Conservation (phyloP, 495 filamentous ascomycete genomes). For the Penicillium cinerascens region DNA sequence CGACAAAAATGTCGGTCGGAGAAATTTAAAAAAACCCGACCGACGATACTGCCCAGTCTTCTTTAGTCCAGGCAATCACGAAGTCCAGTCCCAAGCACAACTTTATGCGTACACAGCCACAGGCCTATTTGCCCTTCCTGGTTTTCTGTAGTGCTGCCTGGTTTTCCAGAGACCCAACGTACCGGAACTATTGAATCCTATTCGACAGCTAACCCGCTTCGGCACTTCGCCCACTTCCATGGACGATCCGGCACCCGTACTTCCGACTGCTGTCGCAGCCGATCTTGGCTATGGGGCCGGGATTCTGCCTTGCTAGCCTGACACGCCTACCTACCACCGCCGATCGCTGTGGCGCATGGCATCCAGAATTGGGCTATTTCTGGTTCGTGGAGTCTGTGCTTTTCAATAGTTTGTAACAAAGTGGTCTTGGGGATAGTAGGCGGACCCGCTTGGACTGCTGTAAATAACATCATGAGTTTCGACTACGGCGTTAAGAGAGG, state of each 20-base stretch:
- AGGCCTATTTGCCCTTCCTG: constrained; percentile 4
- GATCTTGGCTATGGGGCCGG: background rate
- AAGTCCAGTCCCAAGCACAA: background rate
- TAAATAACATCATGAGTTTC: background rate
- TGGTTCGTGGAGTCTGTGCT: background rate
- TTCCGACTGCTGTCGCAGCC: background rate
- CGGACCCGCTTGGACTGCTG: background rate
- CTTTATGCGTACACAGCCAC: constrained; percentile 15
- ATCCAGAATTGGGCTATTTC: constrained; percentile 2
- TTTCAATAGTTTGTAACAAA: background rate
- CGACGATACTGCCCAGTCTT: background rate
- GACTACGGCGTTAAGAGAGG: background rate
- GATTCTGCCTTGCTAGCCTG: background rate
- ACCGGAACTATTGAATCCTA: constrained; percentile 10
- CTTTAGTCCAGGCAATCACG: constrained; percentile 6
- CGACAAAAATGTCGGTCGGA: background rate
- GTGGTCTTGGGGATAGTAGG: background rate
- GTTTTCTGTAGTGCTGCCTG: constrained; percentile 6
- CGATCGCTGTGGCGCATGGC: constrained; percentile 10
- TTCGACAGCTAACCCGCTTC: background rate
- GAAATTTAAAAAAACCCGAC: background rate
- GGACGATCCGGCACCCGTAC: constrained; percentile 1
- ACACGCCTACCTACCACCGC: background rate
- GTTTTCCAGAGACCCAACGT: constrained; percentile 3
- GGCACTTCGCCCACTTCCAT: constrained; percentile 4